These are phyloP conservation scores for Artemisia annua DNA, from an alignment of 129 eudicot genomes.

Conservation along the genomic window DNA sequence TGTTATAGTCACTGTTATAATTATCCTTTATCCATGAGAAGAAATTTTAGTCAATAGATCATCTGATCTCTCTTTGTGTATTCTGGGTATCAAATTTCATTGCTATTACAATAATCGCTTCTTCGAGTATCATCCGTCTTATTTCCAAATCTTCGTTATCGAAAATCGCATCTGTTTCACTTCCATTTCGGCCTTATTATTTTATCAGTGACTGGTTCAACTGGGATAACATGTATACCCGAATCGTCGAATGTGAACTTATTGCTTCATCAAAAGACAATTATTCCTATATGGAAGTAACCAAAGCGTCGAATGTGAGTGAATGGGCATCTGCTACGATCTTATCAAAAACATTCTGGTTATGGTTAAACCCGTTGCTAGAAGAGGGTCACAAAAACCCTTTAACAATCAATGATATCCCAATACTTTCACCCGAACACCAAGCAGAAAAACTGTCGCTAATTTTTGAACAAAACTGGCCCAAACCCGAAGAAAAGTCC, in stretches of 20 bases:
- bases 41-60: slow-evolving; percentile 37
- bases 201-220: slow-evolving; percentile 42
- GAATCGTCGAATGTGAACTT: too few species aligned
- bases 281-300: too few species aligned
- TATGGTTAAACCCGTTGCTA: slow-evolving; percentile 59
- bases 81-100: slow-evolving; percentile 52
- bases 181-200: slow-evolving; percentile 49
- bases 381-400: slow-evolving; percentile 52
- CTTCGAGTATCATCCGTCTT: slow-evolving; percentile 39
- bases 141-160: slow-evolving; percentile 15
- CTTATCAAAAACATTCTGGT: slow-evolving; percentile 47
- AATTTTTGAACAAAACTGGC: slow-evolving; percentile 61
- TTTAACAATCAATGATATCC: slow-evolving; percentile 52
- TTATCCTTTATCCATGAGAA: slow-evolving; percentile 54
- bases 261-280: too few species aligned
- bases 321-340: slow-evolving; percentile 61
- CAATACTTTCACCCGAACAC: slow-evolving; percentile 52
- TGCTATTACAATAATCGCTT: slow-evolving; percentile 31
- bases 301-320: slow-evolving; percentile 37
- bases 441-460: slow-evolving; percentile 55
- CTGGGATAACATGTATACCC: slow-evolving; percentile 43
- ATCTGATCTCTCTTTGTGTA: slow-evolving; percentile 51
- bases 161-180: slow-evolving; percentile 26
- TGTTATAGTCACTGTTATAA: slow-evolving; percentile 31
- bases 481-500: slow-evolving; percentile 40